Evolutionary conservation across 257 asterid genomes (phyloP), one percentile per base, ranked within the genome.

Genomic region (Gentiana straminea): DNA sequence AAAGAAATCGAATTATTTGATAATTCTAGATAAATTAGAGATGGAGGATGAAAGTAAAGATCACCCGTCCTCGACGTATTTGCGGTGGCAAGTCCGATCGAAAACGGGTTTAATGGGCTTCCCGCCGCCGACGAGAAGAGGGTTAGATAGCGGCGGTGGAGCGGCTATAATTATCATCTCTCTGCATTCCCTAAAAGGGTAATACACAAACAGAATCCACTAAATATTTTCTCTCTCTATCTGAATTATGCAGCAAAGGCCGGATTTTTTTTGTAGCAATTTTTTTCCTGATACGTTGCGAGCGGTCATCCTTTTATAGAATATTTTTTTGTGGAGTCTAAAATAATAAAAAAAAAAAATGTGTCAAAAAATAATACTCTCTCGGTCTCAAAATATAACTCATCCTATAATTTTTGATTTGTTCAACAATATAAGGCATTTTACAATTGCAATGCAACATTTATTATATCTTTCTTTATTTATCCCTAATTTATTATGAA

Each of bases 21-120:
- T 33, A n/a, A 32, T 33, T n/a, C 2, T n/a, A 7, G 34, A 10
- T 4, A 41, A 43, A 15, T 1, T 41, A 13, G 4, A 43, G 39
- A 36, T 35, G 33, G 51, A 49, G 35, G 13, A 54, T 58, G 52
- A 54, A 8, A 49, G 13, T 4, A 24, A 24, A 24, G 24, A 67
- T 88, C 94, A 85, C 83, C 97, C 97, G 94, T 88, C 97, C 58
- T 85, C 95, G 3, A 85, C 94, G 92, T 89, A 86, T 69, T 89
- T 89, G 70, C 97, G 94, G 78, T 86, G 97, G 60, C 95, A 86
- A 57, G 73, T 86, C 44, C 97, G 76, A 77, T 91, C 94, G 70
- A 90, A 75, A 50, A 58, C 47, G 57, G 73, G 78, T 73, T 65
- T 77, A 36, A 62, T 77, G 61, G 75, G 51, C 56, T 70, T 77